Base-by-base conservation (phyloP, 108 stramenopile genomes). In the Pseudonitzschia multistriata region DNA sequence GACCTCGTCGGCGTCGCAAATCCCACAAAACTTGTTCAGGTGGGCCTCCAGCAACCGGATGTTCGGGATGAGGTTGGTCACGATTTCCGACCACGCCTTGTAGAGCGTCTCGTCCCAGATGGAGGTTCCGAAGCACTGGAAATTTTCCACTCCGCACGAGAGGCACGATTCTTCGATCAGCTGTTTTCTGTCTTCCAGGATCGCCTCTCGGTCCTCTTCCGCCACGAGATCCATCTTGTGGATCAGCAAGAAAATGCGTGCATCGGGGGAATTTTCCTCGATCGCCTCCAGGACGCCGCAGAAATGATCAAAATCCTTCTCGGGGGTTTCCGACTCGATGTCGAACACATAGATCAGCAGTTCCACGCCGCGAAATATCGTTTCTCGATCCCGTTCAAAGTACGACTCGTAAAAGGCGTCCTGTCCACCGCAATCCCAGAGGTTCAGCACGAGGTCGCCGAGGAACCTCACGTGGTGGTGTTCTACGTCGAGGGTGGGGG, bases 371-470 rank as follows among this genome's bases (percentile, higher is more conserved):
- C 96, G 85, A 81, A 99, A 99, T 57, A 99, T 99, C 33, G 93
- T 88, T 63, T 98, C 97, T n/a, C 96, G 88, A 80, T 98, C 95
- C 29, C 88, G 68, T 67, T 98, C 97, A 76, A 99, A 98, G 82
- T 99, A 99, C 54, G 82, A 82, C 69, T 98, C 97, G 73, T 94
- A 99, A 67, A 99, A 98, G 72, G 91, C 92, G 71, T 98, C 97
- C 74, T 96, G 95, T 15, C 99, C 99, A 13, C 99, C 99, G 78
- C 99, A 99, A 80, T 99, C 99, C 99, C 99, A 99, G n/a, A 99
- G 81, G 67, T 98, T 98, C 52, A 99, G 83, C 22, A 97, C 95
- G 25, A 99, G 74, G 65, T 97, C 94, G 25, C 98, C 98, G n/a
- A 99, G 81, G 71, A 99, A 98, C 10, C 99, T 96, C 33, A 99